Conservation (phyloP, 768 basidiomycete species). For the Exsudoporus frostii region DNA sequence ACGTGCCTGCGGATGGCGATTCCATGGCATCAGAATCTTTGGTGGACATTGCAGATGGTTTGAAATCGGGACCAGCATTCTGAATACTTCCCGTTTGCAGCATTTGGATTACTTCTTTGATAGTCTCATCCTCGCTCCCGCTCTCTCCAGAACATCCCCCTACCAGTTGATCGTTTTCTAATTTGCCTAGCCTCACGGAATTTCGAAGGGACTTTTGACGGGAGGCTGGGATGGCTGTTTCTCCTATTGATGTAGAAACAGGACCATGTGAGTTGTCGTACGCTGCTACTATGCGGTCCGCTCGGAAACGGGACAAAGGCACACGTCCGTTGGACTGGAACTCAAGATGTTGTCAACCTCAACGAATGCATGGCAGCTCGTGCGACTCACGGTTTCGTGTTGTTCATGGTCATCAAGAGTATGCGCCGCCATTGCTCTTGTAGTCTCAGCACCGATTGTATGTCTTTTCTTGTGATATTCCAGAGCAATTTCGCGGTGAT, state of each 20-base stretch:
- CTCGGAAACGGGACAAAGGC: conserved; percentile 63
- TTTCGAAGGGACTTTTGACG: conserved; percentile 47
- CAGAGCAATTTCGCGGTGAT: conserved; percentile 72
- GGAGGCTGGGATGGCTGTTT: conserved; percentile 42
- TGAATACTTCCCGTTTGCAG: conserved; percentile 49
- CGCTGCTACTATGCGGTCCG: conserved; percentile 48
- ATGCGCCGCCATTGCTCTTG: conserved; percentile 48
- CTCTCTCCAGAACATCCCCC: conserved; percentile 52
- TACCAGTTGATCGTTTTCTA: conserved; percentile 49
- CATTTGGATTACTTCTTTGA: conserved; percentile 51
- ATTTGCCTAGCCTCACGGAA: conserved; percentile 54
- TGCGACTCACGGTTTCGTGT: conserved; percentile 41
- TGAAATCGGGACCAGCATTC: conserved; percentile 50
- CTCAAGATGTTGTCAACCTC: neutral
- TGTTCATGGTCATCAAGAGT: conserved; percentile 42
- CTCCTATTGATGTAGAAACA: conserved; percentile 39
- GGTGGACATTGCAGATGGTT: conserved; percentile 2
- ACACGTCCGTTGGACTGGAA: conserved; percentile 44
- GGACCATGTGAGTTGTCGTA: conserved; percentile 41
- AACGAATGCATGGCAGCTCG: neutral
- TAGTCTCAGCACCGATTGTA: conserved; percentile 51
- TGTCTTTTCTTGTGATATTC: conserved; percentile 65
- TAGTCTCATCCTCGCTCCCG: conserved; percentile 48
- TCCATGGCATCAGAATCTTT: neutral
- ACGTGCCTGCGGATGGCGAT: neutral